Evolutionary conservation across 2,329 filamentous ascomycete genomes (phyloP), one percentile per base, ranked within the genome.

Genomic region (Colletotrichum lentis): DNA sequence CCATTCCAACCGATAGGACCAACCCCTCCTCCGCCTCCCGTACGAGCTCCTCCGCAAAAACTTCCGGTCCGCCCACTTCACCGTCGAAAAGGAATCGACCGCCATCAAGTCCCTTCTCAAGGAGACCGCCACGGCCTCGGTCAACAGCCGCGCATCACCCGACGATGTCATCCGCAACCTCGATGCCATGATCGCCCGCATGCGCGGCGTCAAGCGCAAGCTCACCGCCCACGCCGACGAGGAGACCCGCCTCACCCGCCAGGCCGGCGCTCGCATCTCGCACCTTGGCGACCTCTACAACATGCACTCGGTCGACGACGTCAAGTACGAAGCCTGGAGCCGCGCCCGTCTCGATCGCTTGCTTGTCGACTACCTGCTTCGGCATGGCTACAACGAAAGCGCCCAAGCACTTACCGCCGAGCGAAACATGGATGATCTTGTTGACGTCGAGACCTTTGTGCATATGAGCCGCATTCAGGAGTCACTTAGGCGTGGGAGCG

Each of bases 1-100:
- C 35, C 43, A 62, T 50, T 39, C 39, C 44, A 62, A 57, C 44
- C 57, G 35, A 24, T 72, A 95, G 94, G 96, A 99, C 76, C 95
- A 98, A 86, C 91, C 95, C 4, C 91, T 98, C 72, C 89, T 99
- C 72, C 93, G 94, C 41, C 88, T 98, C 24, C 96, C 96, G 20
- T 91, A 95, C 80, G 96, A 98, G 77, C 91, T 97, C 65, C 90
- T 96, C 24, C 91, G 94, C 64, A 95, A 96, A 78, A 98, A 97
- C 81, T 96, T 98, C 81, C 96, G 97, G 74, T 89, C 90, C 3
- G 91, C 91, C 50, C 92, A 94, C 77, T 89, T 91, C 75, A 84
- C 88, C 71, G 87, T 94, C 77, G 92, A 95, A 76, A 90, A 90
- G 76, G 88, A 92, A 73, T 88, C 87, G 70, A 84, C 85, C 20